Evolutionary conservation across 805 yeast species (phyloP), one percentile per base, ranked within the genome.

Genomic region (Candida boleticola): DNA sequence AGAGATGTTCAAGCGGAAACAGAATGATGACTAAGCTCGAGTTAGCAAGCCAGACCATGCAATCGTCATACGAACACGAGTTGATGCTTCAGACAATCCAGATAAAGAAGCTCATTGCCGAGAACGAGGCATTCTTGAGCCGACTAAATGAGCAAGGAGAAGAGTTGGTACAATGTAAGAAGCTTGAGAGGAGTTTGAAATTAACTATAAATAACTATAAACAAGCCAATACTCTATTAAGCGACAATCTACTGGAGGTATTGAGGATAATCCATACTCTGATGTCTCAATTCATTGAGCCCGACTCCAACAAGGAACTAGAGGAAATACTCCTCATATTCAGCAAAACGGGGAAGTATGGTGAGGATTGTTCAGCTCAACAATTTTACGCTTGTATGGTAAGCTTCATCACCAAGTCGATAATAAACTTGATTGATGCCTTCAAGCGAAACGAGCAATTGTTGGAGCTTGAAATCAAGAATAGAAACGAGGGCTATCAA

Each of bases 101-200:
- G 14, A 29, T 41, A 11, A 38, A 40, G 21, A 35, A 37, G 19
- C 18, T 39, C 9, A 36, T 37, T 4, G 16, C 21, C 7, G 31
- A 22, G 10, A 35, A 70, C 41, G 77, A 77, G 3, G 51, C 63
- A n/a, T 50, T 66, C 14, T 54, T 72, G 41, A 60, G 57, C 43
- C 60, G 58, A 25, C 42, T 74, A 17, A 31, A 31, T 4, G 35
- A 31, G 9, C 9, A 9, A 17, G 19, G 18, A 6, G 57, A 65
- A 29, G 61, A 60, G 43, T 54, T 74, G 2, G 58, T 64, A 32
- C 62, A 60, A 47, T 46, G 71, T n/a, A 68, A 68, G 13, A 10
- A 29, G 13, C 7, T 14, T 11, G n/a, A 10, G 17, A 29, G 17
- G 54, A 48, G 22, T 17, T 31, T 13, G 33, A 55, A 4, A 26